Percentiles rank a stretch among this genome's conserved stretches.
These are phyloP conservation scores for Fusarium humuli DNA, from an alignment of 2,329 filamentous ascomycete genomes.

Conservation along the genomic window DNA sequence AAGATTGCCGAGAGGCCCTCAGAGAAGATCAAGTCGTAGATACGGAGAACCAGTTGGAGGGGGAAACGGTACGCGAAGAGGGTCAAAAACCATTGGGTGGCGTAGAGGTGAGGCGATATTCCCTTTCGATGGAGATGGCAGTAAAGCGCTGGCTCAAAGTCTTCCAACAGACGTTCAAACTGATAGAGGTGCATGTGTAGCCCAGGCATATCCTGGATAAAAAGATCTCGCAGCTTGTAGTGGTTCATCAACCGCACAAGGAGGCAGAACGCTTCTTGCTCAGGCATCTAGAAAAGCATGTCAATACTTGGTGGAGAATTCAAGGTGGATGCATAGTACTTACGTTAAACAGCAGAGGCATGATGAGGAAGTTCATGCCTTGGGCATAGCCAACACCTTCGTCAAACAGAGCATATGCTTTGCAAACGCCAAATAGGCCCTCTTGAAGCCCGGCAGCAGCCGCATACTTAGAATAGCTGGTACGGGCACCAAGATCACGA, in stretches of 20 bases:
- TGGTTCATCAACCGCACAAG: constrained; percentile 97
- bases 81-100: constrained; percentile 98
- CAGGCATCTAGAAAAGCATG: constrained; percentile 76
- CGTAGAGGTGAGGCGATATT: constrained; percentile 92
- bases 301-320: constrained; percentile 11
- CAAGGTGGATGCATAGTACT: constrained; percentile 48
- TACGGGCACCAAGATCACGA: constrained; percentile 89
- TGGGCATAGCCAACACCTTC: constrained; percentile 96
- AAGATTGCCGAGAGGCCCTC: constrained; percentile 94
- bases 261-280: constrained; percentile 95
- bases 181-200: constrained; percentile 93
- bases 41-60: constrained; percentile 92
- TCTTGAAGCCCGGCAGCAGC: constrained; percentile 92
- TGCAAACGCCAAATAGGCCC: constrained; percentile 93
- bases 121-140: constrained; percentile 90
- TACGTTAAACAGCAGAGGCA: constrained; percentile 95
- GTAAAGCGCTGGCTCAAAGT: constrained; percentile 92
- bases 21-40: constrained; percentile 94
- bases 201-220: constrained; percentile 95
- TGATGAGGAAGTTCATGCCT: constrained; percentile 98
- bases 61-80: constrained; percentile 99
- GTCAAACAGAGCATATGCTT: constrained; percentile 96
- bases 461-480: constrained; percentile 96
- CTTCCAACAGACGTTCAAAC: constrained; percentile 93
- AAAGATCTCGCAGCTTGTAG: constrained; percentile 91